Percentiles rank a stretch among this genome's conserved stretches.
Evolutionary conservation across 2,329 filamentous ascomycete species (phyloP).

Genomic region (Clonostachys solani): DNA sequence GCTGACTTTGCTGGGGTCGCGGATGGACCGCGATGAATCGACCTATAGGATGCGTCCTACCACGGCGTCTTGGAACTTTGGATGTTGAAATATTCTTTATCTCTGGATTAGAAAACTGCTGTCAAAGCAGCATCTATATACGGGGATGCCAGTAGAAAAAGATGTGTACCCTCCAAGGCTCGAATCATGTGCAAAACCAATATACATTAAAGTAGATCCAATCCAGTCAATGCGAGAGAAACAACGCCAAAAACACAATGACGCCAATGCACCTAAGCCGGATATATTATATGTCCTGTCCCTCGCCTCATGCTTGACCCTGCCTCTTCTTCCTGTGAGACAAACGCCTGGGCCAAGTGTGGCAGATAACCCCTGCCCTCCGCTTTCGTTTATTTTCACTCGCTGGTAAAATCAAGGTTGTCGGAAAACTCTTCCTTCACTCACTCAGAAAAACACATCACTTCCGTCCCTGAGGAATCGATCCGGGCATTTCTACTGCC

Average conservation of each 20-base stretch:
- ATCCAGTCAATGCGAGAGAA: no score
- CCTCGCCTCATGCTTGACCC: not conserved
- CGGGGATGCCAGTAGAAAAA: not conserved
- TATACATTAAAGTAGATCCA: no score
- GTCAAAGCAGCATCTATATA: not conserved
- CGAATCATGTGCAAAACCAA: not conserved
- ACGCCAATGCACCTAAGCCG: not conserved
- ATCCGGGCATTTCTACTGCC: constrained; percentile 7
- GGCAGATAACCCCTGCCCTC: not conserved
- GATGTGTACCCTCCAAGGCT: not conserved
- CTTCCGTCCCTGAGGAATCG: not conserved
- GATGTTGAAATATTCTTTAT: no score
- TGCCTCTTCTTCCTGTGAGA: no score
- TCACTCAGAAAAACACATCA: not conserved
- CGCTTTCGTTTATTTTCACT: not conserved
- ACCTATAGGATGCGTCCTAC: no score
- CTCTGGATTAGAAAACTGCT: not conserved
- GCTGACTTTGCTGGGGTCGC: no score
- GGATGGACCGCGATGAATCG: no score
- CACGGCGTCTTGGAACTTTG: no score
- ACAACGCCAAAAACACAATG: no score
- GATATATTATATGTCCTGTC: not conserved
- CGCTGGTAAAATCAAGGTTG: not conserved
- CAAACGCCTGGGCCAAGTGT: not conserved
- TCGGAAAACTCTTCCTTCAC: no score